Percentiles rank a stretch among this genome's conserved stretches.
phyloP scores from a whole-genome alignment of 805 yeast species.

The Candida caryicola region DNA sequence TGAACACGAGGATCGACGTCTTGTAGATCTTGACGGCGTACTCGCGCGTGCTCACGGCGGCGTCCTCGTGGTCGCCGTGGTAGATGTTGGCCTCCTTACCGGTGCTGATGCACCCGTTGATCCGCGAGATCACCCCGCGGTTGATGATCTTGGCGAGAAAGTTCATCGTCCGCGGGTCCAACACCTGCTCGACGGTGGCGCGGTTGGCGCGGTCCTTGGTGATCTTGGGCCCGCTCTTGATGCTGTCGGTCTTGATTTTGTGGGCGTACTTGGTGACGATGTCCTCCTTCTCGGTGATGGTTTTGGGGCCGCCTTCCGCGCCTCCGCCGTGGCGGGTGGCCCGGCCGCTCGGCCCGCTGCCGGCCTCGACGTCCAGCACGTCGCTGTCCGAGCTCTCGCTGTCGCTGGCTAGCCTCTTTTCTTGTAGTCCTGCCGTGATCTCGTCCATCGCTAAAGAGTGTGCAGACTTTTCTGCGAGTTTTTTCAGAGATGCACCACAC shows the following conservation, averaged over 20 bases:
- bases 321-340: no score
- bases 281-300: conserved; percentile 38
- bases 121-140: conserved; percentile 77
- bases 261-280: conserved; percentile 62
- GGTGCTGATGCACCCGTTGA: conserved; percentile 92
- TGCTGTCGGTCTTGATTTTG: conserved; percentile 62
- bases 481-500: background rate
- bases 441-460: background rate
- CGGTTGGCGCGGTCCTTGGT: conserved; percentile 85
- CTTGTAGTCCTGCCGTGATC: background rate
- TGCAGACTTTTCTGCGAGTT: background rate
- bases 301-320: no score
- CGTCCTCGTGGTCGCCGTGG: conserved; percentile 61
- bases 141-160: conserved; percentile 79
- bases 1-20: conserved; percentile 94
- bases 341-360: no score
- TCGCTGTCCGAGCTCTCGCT: no score
- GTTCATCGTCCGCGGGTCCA: conserved; percentile 89
- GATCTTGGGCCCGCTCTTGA: conserved; percentile 55
- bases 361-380: no score
- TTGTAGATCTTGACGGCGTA: conserved; percentile 92
- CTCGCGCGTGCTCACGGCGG: conserved; percentile 40
- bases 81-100: conserved; percentile 99
- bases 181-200: conserved; percentile 94
- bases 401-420: background rate